These are phyloP conservation scores for Phoenix dactylifera DNA, from an alignment of 176 grass and related monocot species.

Conservation along the genomic window DNA sequence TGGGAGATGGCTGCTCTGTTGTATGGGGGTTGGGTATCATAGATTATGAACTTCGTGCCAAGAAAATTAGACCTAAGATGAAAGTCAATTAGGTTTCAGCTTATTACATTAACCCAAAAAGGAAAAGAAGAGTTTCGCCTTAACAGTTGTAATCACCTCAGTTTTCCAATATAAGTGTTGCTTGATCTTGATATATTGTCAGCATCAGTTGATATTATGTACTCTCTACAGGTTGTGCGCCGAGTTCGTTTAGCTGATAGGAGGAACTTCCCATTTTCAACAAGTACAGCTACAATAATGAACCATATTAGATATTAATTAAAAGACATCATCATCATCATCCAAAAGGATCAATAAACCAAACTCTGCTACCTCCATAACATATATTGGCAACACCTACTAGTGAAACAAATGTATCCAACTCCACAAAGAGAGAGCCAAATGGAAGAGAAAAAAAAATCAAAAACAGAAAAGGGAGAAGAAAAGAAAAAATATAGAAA, in stretches of 20 bases:
- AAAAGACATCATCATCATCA: background rate
- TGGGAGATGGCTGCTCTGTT: background rate
- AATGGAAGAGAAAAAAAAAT: too few relatives aligned
- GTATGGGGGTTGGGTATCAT: conserved; percentile 14
- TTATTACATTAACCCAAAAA: too few relatives aligned
- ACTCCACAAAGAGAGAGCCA: too few relatives aligned
- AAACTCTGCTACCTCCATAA: background rate
- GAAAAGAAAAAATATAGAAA: too few relatives aligned
- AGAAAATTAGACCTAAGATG: conserved; percentile 19
- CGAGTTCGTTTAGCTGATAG: conserved; percentile 19
- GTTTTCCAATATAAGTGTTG: conserved; percentile 20
- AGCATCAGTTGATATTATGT: conserved; percentile 16
- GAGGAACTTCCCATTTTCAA: conserved; percentile 25
- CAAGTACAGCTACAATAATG: conserved; percentile 9
- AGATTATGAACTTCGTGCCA: conserved; percentile 16
- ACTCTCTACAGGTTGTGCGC: conserved; percentile 20
- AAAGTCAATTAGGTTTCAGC: background rate
- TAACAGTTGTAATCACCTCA: conserved; percentile 3
- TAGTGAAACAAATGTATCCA: too few relatives aligned
- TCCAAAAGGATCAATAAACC: background rate
- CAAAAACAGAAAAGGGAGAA: too few relatives aligned
- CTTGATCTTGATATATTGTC: conserved; percentile 17
- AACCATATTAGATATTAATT: background rate
- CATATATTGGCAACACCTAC: too few relatives aligned
- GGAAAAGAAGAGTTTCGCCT: background rate